Percentiles rank a stretch among this genome's conserved stretches.
These are phyloP conservation scores for Alternaria incomplexa DNA, from an alignment of 2,329 filamentous ascomycete genomes.

Conservation along the genomic window DNA sequence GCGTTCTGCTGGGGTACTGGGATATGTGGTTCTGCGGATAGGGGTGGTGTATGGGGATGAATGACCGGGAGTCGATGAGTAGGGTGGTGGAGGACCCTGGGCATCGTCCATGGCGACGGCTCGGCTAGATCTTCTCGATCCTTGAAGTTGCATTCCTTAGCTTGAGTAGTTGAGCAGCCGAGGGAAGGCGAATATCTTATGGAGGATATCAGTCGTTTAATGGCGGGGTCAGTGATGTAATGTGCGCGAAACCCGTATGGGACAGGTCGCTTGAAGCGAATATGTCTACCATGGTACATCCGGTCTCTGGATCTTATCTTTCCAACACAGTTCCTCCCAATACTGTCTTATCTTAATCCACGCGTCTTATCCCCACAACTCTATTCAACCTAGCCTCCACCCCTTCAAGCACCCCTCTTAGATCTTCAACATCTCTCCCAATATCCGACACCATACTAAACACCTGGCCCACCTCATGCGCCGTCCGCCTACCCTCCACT, in stretches of 20 bases:
- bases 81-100: not conserved
- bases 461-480: conserved; percentile 37
- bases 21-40: not conserved
- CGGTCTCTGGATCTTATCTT: not conserved
- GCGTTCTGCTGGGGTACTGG: not conserved
- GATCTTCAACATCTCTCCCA: conserved; percentile 26
- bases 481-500: conserved; percentile 48
- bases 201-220: not conserved
- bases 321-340: not conserved
- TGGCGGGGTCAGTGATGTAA: not conserved
- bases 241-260: not conserved
- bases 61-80: not conserved
- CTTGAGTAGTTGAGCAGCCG: too few relatives aligned
- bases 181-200: not conserved
- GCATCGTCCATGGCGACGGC: not conserved
- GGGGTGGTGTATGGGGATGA: not conserved
- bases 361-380: conserved; percentile 30
- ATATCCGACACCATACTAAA: conserved; percentile 23
- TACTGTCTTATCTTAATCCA: conserved; percentile 15
- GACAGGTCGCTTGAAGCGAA: not conserved
- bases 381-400: conserved; percentile 25
- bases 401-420: conserved; percentile 14
- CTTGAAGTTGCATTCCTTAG: not conserved
- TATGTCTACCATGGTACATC: not conserved
- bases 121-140: not conserved